A percentile compares a stretch with the other conserved stretches of the same genome.
phyloP scores from a whole-genome alignment of 208 protist species.

The Borovskyia barvae region DNA sequence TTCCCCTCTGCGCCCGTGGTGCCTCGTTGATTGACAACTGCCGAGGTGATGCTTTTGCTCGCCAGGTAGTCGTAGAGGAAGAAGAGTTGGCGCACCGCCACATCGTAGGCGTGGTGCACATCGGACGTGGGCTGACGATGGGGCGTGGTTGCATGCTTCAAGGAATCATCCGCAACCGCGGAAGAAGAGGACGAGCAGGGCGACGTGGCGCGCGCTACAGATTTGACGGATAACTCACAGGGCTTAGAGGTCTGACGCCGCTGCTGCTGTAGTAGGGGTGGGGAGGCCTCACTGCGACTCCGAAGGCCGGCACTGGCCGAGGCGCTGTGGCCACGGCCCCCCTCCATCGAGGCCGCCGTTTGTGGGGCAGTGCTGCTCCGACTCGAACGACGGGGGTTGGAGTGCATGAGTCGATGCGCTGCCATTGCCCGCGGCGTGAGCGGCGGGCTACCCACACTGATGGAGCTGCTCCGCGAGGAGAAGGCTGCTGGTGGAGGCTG shows the following conservation, averaged over 20 bases:
- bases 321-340: not conserved
- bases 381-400: conserved; percentile 20
- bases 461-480: conserved; percentile 14
- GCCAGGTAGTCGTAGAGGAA: conserved; percentile 23
- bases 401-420: conserved; percentile 32
- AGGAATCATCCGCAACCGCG: too few species aligned
- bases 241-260: too few species aligned
- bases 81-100: conserved; percentile 25
- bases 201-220: too few species aligned
- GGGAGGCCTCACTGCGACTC: too few species aligned
- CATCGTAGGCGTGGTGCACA: conserved; percentile 27
- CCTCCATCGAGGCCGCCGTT: conserved; percentile 11
- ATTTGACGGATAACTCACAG: too few species aligned
- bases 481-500: not conserved
- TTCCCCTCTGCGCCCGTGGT: too few species aligned
- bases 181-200: too few species aligned
- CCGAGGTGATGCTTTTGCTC: conserved; percentile 7
- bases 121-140: too few species aligned
- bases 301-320: too few species aligned
- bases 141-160: too few species aligned
- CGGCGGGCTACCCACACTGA: conserved; percentile 14
- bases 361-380: conserved; percentile 28
- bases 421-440: conserved; percentile 25
- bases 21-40: too few species aligned
- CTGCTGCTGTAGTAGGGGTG: too few species aligned